These are phyloP conservation scores for Podaxis sp. DNA, from an alignment of 768 basidiomycete species.

Conservation along the genomic window DNA sequence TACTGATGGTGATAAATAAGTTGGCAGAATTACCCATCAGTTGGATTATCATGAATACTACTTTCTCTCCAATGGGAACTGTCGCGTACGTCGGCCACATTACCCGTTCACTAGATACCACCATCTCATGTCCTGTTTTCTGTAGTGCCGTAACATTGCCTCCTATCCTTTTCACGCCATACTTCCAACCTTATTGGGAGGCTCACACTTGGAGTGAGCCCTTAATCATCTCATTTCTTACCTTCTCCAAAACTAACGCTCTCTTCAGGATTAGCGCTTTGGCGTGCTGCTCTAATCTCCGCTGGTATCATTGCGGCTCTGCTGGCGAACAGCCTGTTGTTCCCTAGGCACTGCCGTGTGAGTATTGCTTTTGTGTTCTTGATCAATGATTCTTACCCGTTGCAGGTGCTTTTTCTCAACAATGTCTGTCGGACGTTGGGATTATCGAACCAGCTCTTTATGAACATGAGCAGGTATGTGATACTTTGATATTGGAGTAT, in stretches of 20 bases:
- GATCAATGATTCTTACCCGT: background rate
- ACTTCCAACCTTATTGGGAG: background rate
- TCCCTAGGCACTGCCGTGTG: slow-evolving; percentile 47
- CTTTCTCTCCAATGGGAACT: slow-evolving; percentile 37
- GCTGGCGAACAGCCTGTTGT: slow-evolving; percentile 40
- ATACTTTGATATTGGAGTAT: background rate
- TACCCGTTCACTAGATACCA: background rate
- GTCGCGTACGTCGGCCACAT: slow-evolving; percentile 35
- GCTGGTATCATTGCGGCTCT: slow-evolving; percentile 45
- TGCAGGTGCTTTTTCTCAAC: slow-evolving; percentile 41
- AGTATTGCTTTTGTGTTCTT: background rate
- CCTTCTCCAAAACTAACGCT: background rate
- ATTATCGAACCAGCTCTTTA: slow-evolving; percentile 40
- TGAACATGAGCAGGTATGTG: slow-evolving; percentile 38
- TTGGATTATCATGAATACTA: slow-evolving; percentile 40
- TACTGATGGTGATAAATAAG: slow-evolving; percentile 22
- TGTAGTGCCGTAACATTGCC: background rate
- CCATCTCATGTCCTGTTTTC: background rate
- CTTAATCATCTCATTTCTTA: background rate
- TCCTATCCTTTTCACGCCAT: slow-evolving; percentile 1
- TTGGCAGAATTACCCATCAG: slow-evolving; percentile 43
- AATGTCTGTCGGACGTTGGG: slow-evolving; percentile 36
- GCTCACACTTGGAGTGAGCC: background rate
- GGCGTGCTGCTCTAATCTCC: slow-evolving; percentile 40
- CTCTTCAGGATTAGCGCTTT: slow-evolving; percentile 34